Evolutionary conservation across 2,329 filamentous ascomycete genomes (phyloP).

Genomic region (Apiospora marii): DNA sequence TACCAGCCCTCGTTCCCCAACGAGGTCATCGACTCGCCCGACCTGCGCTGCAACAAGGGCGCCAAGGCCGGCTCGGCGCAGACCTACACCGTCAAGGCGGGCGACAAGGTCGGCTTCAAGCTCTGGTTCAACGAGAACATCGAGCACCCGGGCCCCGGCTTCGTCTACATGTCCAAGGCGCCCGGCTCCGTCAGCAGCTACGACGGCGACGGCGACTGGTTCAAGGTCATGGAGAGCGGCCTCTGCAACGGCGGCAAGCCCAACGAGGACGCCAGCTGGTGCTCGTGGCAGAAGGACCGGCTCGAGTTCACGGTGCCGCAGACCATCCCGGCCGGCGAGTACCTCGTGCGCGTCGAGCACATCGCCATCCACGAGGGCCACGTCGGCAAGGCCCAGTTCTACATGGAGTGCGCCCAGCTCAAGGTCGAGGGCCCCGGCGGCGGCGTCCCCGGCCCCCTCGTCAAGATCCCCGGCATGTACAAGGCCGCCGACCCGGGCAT

Average conservation of each 20-base stretch:
- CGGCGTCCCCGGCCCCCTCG: constrained; percentile 46
- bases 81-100: constrained; percentile 55
- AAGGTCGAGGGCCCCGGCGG: constrained; percentile 48
- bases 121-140: constrained; percentile 58
- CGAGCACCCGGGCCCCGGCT: constrained; percentile 53
- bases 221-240: constrained; percentile 41
- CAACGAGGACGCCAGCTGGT: constrained; percentile 29
- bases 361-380: constrained; percentile 52
- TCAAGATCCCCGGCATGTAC: constrained; percentile 50
- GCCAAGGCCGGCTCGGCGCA: constrained; percentile 47
- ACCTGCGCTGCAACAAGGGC: constrained; percentile 54
- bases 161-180: constrained; percentile 53
- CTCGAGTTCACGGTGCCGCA: constrained; percentile 44
- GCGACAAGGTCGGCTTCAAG: constrained; percentile 58
- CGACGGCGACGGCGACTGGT: constrained; percentile 37
- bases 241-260: constrained; percentile 33
- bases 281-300: constrained; percentile 31
- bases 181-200: constrained; percentile 15
- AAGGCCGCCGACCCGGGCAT: constrained; percentile 28
- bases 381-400: constrained; percentile 44
- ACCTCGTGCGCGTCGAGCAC: constrained; percentile 52
- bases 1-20: constrained; percentile 47
- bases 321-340: constrained; percentile 46
- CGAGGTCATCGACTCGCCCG: constrained; percentile 45
- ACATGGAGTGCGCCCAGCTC: constrained; percentile 52